Conservation (phyloP, 371 early-diverging fungal genomes). For the Circinella umbellata region DNA sequence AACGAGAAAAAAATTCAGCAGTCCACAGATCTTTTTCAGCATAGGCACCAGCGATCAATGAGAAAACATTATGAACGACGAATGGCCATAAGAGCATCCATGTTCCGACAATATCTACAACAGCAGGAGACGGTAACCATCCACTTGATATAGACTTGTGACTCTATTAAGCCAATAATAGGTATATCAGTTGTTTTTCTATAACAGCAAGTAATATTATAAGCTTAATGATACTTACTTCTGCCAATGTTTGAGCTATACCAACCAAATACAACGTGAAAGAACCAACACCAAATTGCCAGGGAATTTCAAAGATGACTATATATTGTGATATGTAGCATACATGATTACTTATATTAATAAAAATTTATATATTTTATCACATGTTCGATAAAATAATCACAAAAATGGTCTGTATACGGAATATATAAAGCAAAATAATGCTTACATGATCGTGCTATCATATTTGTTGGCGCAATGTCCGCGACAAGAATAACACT, state of each 20-base stretch:
- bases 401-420: background rate
- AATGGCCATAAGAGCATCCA: constrained; percentile 41
- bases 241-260: constrained; percentile 36
- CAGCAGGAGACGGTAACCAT: constrained; percentile 49
- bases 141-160: constrained; percentile 45
- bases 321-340: background rate
- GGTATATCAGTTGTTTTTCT: too few relatives aligned
- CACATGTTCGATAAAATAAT: background rate
- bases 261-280: constrained; percentile 36
- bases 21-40: constrained; percentile 27
- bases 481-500: constrained; percentile 29
- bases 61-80: constrained; percentile 40
- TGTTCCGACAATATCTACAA: constrained; percentile 43
- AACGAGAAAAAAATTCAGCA: constrained; percentile 36
- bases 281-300: constrained; percentile 36
- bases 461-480: constrained; percentile 25
- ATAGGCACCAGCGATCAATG: constrained; percentile 44
- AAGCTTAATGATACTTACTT: constrained; percentile 9
- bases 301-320: constrained; percentile 33
- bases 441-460: constrained; percentile 34
- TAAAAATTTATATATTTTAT: background rate
- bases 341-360: too few relatives aligned
- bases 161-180: constrained; percentile 27
- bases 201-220: too few relatives aligned
- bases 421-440: background rate